These are phyloP conservation scores for Trichoderma lentiforme DNA, from an alignment of 2,329 filamentous ascomycete genomes.

Conservation along the genomic window DNA sequence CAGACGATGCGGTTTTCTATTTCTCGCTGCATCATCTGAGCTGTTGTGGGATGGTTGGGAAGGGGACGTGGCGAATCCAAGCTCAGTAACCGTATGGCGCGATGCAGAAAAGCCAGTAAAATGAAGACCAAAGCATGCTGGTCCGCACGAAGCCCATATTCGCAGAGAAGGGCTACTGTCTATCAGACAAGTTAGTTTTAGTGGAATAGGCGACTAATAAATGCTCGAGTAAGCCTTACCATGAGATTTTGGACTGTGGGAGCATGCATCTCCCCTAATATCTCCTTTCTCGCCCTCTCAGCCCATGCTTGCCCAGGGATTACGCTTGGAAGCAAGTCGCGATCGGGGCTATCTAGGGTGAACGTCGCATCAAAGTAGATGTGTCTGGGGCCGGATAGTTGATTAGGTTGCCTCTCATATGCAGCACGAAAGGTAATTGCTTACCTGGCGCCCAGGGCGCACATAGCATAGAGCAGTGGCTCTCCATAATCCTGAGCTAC, in stretches of 20 bases:
- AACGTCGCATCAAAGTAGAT: constrained; percentile 21
- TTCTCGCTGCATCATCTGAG: constrained; percentile 21
- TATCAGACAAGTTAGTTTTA: neutral
- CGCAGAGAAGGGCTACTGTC: constrained; percentile 24
- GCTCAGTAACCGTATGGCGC: constrained; percentile 23
- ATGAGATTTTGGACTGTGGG: constrained; percentile 25
- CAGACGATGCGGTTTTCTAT: constrained; percentile 25
- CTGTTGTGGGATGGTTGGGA: neutral
- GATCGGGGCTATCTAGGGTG: neutral
- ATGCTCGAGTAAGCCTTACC: constrained; percentile 15
- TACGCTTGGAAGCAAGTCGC: neutral
- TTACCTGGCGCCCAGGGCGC: constrained; percentile 26
- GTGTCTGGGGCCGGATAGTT: neutral
- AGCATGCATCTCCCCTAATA: constrained; percentile 21
- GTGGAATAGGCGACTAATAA: neutral
- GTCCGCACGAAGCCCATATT: constrained; percentile 25
- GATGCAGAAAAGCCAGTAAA: constrained; percentile 23
- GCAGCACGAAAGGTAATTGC: neutral
- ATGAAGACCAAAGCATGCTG: constrained; percentile 25
- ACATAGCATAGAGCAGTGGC: constrained; percentile 26
- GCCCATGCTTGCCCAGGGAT: constrained; percentile 24
- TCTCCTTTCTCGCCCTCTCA: constrained; percentile 21
- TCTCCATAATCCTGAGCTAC: constrained; percentile 25
- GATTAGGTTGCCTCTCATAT: neutral
- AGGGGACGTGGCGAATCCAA: constrained; percentile 21